Conservation (phyloP, 2,329 filamentous ascomycete species). For the Phialemoniopsis sp. region DNA sequence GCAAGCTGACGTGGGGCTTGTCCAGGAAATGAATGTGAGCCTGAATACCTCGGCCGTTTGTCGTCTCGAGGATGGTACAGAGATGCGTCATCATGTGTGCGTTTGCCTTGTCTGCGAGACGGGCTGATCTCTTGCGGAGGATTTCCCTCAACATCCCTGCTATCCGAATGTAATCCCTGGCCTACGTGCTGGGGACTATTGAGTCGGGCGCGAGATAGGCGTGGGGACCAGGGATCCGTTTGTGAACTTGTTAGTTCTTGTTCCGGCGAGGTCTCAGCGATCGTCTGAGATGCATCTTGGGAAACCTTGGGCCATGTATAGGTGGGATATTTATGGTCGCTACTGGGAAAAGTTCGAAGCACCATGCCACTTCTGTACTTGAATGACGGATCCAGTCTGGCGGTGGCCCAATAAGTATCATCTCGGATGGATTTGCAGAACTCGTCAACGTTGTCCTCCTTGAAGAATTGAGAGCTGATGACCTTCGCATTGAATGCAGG, state of each 20-base stretch:
- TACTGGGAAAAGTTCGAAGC: slow-evolving; percentile 13
- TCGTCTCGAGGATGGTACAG: too few species aligned
- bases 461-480: slow-evolving; percentile 39
- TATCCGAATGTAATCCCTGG: too few species aligned
- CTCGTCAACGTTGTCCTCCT: slow-evolving; percentile 34
- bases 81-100: too few species aligned
- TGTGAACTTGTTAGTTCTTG: not conserved
- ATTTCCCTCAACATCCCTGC: too few species aligned
- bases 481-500: slow-evolving; percentile 35
- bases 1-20: too few species aligned
- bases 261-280: slow-evolving; percentile 11
- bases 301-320: slow-evolving; percentile 8
- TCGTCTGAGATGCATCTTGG: slow-evolving; percentile 9
- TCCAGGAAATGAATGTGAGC: too few species aligned
- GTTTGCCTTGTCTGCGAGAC: too few species aligned
- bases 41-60: too few species aligned
- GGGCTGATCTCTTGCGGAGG: too few species aligned
- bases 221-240: too few species aligned
- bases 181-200: too few species aligned
- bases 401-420: slow-evolving; percentile 30
- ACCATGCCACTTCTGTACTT: slow-evolving; percentile 18
- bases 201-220: too few species aligned
- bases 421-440: slow-evolving; percentile 36
- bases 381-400: slow-evolving; percentile 41
- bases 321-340: slow-evolving; percentile 16